Evolutionary conservation across 768 basidiomycete genomes (phyloP), one percentile per base, ranked within the genome.

Genomic region (Xanthoconium stramineum): DNA sequence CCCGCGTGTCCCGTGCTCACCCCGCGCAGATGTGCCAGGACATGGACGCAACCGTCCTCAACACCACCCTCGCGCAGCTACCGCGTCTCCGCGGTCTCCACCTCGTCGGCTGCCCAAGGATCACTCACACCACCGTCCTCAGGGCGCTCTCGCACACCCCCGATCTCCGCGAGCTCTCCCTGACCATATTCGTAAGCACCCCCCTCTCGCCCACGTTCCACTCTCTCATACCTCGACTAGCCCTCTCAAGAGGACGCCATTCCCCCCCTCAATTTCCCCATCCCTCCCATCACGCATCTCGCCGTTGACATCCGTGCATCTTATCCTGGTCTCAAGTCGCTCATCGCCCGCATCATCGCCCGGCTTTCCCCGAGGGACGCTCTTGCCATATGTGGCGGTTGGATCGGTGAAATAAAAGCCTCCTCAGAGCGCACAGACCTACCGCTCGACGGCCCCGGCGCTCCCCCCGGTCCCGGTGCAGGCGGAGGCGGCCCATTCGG

Each of bases 21-120:
- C 0, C 40, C 1, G 35, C 17, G 15, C 60, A 91, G 89, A 79
- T 78, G 74, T 77, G 81, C 4, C 76, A 72, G 37, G 79, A 84
- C 20, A 66, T 87, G 35, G 83, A 86, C 64, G 76, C 78, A 39
- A 61, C 62, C 36, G 72, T 85, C 6, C 73, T 90, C 40, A 76
- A 79, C 40, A 53, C 71, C 32, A 76, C 76, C 3, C 68, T 89
- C 11, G 48, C 64, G 15, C 74, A 81, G 8, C 74, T 89, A 0
- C 82, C 86, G 0, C 69, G 72, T 29, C 75, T 91, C 11, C 69
- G 71, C 10, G 81, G 80, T 6, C 74, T 91, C 4, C 85, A 89
- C 66, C 67, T 90, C 29, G 65, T 88, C 30, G 76, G 75, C 5
- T 90, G 89, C 66, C 68, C 78, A 7, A 81, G 81, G 55, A 65